These are phyloP conservation scores for Paramecium pentaurelia DNA, from an alignment of 73 alveolate genomes.

Conservation along the genomic window DNA sequence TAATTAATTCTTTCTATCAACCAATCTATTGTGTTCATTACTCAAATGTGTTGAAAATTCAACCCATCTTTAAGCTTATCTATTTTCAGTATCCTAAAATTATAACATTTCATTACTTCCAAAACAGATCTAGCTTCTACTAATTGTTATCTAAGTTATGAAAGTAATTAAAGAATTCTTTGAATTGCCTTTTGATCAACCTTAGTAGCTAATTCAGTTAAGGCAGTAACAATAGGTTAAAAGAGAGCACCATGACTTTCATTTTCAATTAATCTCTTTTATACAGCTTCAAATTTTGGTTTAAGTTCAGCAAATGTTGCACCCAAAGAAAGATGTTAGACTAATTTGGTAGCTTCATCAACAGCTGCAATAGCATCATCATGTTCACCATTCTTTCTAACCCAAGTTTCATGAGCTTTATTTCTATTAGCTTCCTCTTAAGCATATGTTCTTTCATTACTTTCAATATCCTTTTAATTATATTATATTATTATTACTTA, in stretches of 20 bases:
- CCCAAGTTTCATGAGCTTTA: slow-evolving; percentile 24
- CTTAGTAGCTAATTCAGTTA: slow-evolving; percentile 38
- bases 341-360: slow-evolving; percentile 46
- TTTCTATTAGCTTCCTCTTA: slow-evolving; percentile 43
- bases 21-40: slow-evolving; percentile 40
- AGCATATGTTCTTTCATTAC: slow-evolving; percentile 33
- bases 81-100: slow-evolving; percentile 31
- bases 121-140: slow-evolving; percentile 1
- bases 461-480: slow-evolving; percentile 11
- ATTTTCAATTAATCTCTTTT: slow-evolving; percentile 31
- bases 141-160: slow-evolving; percentile 16
- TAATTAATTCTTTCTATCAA: slow-evolving; percentile 44
- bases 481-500: not conserved
- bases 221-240: slow-evolving; percentile 29
- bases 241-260: slow-evolving; percentile 48
- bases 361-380: slow-evolving; percentile 46
- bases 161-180: slow-evolving; percentile 27
- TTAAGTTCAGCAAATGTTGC: slow-evolving; percentile 46
- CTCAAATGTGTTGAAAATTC: slow-evolving; percentile 46
- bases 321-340: slow-evolving; percentile 37
- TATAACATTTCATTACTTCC: not conserved
- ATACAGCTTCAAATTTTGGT: slow-evolving; percentile 38
- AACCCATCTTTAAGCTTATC: slow-evolving; percentile 54
- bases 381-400: slow-evolving; percentile 43
- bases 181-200: slow-evolving; percentile 39